Conservation (phyloP, 495 filamentous ascomycete species). For the Xylaria acuta region DNA sequence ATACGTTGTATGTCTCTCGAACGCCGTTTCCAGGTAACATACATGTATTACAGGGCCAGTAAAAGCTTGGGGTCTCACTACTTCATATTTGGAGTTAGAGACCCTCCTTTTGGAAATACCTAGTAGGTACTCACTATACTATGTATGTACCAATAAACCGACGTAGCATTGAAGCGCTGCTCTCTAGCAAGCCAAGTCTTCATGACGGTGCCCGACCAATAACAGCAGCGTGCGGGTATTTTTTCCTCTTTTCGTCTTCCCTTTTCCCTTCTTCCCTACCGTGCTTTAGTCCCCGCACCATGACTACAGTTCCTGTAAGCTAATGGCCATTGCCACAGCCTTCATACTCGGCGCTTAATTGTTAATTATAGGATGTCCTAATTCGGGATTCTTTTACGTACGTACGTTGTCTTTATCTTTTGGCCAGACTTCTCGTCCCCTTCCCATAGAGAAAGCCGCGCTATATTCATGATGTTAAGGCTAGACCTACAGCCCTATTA, state of each 20-base stretch:
- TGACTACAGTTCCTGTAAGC: constrained; percentile 9
- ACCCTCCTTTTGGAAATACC: neutral
- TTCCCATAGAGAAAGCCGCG: neutral
- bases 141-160: no score
- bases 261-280: neutral
- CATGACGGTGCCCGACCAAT: neutral
- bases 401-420: neutral
- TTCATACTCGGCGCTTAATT: constrained; percentile 21
- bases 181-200: constrained; percentile 3
- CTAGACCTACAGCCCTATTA: neutral
- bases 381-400: neutral
- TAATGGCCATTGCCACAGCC: constrained; percentile 15
- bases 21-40: neutral
- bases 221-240: neutral
- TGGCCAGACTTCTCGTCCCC: neutral
- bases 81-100: neutral
- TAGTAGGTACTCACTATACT: no score
- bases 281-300: constrained; percentile 13
- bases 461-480: neutral
- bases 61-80: neutral
- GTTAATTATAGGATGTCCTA: constrained; percentile 20
- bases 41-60: neutral
- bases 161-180: neutral
- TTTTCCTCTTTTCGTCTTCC: neutral
- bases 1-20: neutral